phyloP scores from a whole-genome alignment of 2,329 filamentous ascomycete genomes.

The Juglanconis sp. region DNA sequence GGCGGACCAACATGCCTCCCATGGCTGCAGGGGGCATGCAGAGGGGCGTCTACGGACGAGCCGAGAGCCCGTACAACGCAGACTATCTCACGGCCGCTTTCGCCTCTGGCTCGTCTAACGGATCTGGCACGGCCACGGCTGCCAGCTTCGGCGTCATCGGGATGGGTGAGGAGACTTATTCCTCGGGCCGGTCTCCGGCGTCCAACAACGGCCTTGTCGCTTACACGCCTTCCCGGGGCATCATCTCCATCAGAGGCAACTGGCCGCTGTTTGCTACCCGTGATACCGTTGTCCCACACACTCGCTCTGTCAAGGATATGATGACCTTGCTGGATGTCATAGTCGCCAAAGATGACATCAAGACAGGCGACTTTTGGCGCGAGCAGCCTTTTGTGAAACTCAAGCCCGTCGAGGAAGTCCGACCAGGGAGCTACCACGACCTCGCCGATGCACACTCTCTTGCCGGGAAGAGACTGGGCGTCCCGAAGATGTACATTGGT shows the following conservation, averaged over 20 bases:
- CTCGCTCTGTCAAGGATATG: constrained; percentile 48
- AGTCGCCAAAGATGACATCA: constrained; percentile 37
- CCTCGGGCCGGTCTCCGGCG: constrained; percentile 47
- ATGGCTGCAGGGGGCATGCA: constrained; percentile 60
- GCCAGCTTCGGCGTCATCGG: constrained; percentile 51
- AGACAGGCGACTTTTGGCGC: constrained; percentile 51
- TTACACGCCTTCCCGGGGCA: constrained; percentile 7
- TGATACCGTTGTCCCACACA: constrained; percentile 1
- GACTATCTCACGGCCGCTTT: constrained; percentile 53
- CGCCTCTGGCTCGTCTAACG: constrained; percentile 57
- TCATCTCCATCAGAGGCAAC: not conserved
- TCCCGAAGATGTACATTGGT: constrained; percentile 51
- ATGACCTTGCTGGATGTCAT: constrained; percentile 47
- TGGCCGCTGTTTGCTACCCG: constrained; percentile 5
- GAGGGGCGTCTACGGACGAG: constrained; percentile 52
- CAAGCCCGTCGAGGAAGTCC: constrained; percentile 28
- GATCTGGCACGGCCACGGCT: constrained; percentile 48
- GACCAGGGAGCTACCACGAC: constrained; percentile 26
- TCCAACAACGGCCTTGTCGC: constrained; percentile 8
- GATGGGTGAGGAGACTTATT: constrained; percentile 53
- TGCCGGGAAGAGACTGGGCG: constrained; percentile 42
- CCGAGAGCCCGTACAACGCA: constrained; percentile 54
- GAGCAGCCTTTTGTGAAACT: constrained; percentile 45
- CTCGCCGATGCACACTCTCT: constrained; percentile 33
- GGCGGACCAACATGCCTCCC: constrained; percentile 57